Evolutionary conservation across 2,329 filamentous ascomycete species (phyloP).

Genomic region (Polytolypa hystricis): DNA sequence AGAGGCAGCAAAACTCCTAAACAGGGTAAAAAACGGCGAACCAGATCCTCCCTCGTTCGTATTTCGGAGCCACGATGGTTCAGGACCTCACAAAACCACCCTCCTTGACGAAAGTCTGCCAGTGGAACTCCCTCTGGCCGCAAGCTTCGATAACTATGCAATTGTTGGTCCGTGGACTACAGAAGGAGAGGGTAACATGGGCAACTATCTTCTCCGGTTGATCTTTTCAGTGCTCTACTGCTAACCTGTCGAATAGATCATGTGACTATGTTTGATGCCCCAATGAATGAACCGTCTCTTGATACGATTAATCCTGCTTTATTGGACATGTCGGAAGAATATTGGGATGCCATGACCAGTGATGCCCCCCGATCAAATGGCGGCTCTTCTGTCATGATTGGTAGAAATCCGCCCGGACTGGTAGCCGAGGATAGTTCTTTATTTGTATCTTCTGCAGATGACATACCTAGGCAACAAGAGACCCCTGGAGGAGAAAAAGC

Average conservation of each 20-base stretch:
- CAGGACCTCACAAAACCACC: background rate
- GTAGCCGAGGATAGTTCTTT: background rate
- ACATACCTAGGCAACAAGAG: background rate
- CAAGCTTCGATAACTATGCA: constrained; percentile 10
- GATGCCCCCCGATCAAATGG: background rate
- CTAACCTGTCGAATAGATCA: constrained; percentile 1
- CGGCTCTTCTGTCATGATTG: background rate
- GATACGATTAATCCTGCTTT: constrained; percentile 5
- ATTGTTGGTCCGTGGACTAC: too few relatives aligned
- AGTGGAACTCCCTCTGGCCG: constrained; percentile 1
- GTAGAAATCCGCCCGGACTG: background rate
- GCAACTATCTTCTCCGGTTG: background rate
- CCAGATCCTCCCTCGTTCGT: constrained; percentile 1
- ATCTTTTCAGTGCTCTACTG: background rate
- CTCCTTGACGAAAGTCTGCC: background rate
- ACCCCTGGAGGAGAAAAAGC: background rate
- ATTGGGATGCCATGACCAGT: background rate
- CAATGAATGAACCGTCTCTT: constrained; percentile 1
- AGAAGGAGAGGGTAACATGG: background rate
- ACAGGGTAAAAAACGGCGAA: constrained; percentile 3
- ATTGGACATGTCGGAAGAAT: constrained; percentile 1
- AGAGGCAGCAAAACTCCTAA: constrained; percentile 4
- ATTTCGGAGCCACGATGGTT: constrained; percentile 3
- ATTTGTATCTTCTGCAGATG: background rate
- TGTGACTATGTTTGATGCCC: background rate